Percentiles rank a stretch among this genome's conserved stretches.
Conservation (phyloP, 805 yeast species). For the Lipomyces starkeyi region DNA sequence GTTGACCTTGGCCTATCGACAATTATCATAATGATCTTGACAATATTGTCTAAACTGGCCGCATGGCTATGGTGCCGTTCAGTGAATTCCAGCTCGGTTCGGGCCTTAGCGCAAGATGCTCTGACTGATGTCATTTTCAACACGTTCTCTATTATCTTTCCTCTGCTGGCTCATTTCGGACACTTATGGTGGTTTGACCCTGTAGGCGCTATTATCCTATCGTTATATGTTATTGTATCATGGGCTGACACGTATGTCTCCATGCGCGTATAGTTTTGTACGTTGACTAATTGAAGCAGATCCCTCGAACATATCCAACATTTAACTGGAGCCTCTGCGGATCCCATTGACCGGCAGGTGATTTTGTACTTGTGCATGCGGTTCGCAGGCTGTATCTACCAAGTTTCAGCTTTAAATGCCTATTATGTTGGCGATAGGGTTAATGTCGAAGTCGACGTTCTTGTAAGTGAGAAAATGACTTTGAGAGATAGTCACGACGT, state of each 20-base stretch:
- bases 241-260: slow-evolving; percentile 58
- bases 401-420: slow-evolving; percentile 68
- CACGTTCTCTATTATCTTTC: slow-evolving; percentile 64
- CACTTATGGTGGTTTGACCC: slow-evolving; percentile 76
- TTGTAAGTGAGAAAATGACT: slow-evolving; percentile 57
- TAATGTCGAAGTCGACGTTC: slow-evolving; percentile 77
- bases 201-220: slow-evolving; percentile 68
- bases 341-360: slow-evolving; percentile 65
- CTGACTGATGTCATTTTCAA: slow-evolving; percentile 77
- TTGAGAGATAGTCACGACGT: slow-evolving; percentile 77
- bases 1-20: slow-evolving; percentile 60
- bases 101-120: slow-evolving; percentile 83
- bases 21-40: slow-evolving; percentile 62
- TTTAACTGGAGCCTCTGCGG: slow-evolving; percentile 75
- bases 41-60: slow-evolving; percentile 62
- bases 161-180: slow-evolving; percentile 60
- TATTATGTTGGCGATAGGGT: slow-evolving; percentile 81
- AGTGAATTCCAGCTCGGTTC: slow-evolving; percentile 68
- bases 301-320: slow-evolving; percentile 77
- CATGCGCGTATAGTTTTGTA: background rate
- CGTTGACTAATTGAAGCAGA: background rate
- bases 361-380: slow-evolving; percentile 70
- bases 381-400: slow-evolving; percentile 69
- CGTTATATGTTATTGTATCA: slow-evolving; percentile 64
- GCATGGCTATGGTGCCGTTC: slow-evolving; percentile 69